Base-by-base conservation (phyloP, 2,329 filamentous ascomycete species). In the Aspergillus ibericus region DNA sequence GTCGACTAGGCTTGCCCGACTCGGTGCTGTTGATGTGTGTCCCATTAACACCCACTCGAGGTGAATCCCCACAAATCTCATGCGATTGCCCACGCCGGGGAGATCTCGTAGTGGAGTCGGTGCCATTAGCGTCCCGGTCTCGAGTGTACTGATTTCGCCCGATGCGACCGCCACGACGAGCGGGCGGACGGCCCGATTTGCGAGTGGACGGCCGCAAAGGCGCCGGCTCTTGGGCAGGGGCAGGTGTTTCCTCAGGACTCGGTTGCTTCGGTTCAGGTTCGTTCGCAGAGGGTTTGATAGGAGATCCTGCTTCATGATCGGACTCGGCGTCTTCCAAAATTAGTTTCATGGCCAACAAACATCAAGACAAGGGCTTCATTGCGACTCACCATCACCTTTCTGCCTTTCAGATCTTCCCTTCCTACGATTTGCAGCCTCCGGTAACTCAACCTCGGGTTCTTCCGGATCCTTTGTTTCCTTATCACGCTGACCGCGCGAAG, bases 61-160 rank as follows among this genome's bases (percentile, higher is more conserved):
- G 75, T 9, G 76, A 78, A 51, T 76, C 75, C 40, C 67, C 72
- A 15, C 70, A 74, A 3, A 72, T 73, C 42, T 78, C 73, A 59
- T 75, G 72, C 49, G 75, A 73, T 59, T 77, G 69, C 38, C 76
- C 72, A 44, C 76, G 69, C 56, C 78, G 77, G 52, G 75, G 70
- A 36, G 75, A 78, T 61, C 74, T 75, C 35, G 66, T 72, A 60
- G 64, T 63, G 20, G 54, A 66, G 35, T 77, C 72, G 36, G 74
- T 73, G 63, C 82, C 75, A 72, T 84, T 78, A 63, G 84, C 78
- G 71, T 91, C 89, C 47, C 87, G 84, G 63, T 93, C 89, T 69
- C 88, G 89, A 0, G 89, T 93, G 68, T 93, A 93, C 73, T 95
- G 91, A 63, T 93, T 95, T 62, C 89, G 87, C 16, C 89, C 88